Conservation (phyloP, 139 green algal species). For the Tetraselmis chui region DNA sequence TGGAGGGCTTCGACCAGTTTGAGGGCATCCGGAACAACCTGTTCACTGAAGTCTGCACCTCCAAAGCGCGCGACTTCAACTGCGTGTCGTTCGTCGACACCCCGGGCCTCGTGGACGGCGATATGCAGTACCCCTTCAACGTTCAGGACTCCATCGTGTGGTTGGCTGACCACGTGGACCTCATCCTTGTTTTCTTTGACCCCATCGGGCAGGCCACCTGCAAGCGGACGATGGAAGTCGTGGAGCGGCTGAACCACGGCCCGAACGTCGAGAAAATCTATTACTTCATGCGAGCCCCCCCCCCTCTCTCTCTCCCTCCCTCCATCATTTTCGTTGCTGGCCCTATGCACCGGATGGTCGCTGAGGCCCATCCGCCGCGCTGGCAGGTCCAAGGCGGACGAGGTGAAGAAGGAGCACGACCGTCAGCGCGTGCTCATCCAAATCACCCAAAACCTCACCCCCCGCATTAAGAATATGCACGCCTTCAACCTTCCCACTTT, state of each 20-base stretch:
- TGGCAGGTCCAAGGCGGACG: conserved; percentile 62
- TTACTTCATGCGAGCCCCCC: conserved; percentile 55
- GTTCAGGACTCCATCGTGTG: conserved; percentile 53
- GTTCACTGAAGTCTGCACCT: conserved; percentile 53
- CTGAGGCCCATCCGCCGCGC: no score
- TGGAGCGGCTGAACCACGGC: conserved; percentile 53
- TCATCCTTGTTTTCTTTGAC: conserved; percentile 67
- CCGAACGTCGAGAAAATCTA: conserved; percentile 60
- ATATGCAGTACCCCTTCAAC: conserved; percentile 64
- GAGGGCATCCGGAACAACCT: conserved; percentile 34
- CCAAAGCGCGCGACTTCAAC: conserved; percentile 54
- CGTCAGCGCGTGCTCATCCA: conserved; percentile 53
- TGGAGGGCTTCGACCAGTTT: conserved; percentile 38
- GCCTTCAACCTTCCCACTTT: conserved; percentile 64
- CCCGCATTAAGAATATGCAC: conserved; percentile 53
- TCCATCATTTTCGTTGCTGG: no score
- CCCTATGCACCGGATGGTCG: no score
- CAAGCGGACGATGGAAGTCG: conserved; percentile 57
- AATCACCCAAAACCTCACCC: conserved; percentile 50
- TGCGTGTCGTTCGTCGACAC: conserved; percentile 59
- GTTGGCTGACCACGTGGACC: conserved; percentile 54
- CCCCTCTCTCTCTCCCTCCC: no score
- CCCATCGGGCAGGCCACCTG: conserved; percentile 63
- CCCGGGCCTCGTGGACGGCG: conserved; percentile 58
- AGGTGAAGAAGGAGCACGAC: conserved; percentile 55